Evolutionary conservation across 768 basidiomycete species (phyloP).

Genomic region (Lactifluus hygrophoroides): DNA sequence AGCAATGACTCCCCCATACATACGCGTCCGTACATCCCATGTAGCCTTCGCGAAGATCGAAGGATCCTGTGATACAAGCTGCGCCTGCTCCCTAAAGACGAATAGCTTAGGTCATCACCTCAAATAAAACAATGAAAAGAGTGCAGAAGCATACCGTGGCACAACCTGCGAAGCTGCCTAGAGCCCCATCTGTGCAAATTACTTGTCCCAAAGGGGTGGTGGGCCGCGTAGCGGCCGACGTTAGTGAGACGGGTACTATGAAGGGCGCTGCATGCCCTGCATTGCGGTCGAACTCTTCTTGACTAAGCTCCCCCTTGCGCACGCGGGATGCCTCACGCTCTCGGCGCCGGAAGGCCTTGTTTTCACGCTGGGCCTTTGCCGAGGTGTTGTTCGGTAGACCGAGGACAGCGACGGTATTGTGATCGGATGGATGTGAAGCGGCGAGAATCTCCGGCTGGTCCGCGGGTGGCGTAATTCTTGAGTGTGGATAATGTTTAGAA

Average conservation of each 20-base stretch:
- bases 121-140: neutral
- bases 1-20: too few species aligned
- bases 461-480: slow-evolving; percentile 27
- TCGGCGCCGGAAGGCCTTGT: slow-evolving; percentile 7
- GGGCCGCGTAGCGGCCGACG: neutral
- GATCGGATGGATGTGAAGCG: slow-evolving; percentile 50
- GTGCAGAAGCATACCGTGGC: neutral
- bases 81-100: neutral
- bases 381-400: slow-evolving; percentile 4
- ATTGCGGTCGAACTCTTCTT: slow-evolving; percentile 13
- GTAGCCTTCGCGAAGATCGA: neutral
- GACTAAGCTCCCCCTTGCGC: slow-evolving; percentile 8
- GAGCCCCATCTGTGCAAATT: neutral
- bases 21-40: neutral
- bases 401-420: slow-evolving; percentile 37
- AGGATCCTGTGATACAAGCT: slow-evolving; percentile 6
- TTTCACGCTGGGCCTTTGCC: slow-evolving; percentile 12
- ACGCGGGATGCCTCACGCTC: slow-evolving; percentile 7
- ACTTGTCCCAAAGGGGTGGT: neutral
- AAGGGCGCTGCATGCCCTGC: slow-evolving; percentile 3
- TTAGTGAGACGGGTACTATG: slow-evolving; percentile 8
- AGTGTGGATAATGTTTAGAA: slow-evolving; percentile 19
- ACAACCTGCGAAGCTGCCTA: slow-evolving; percentile 10
- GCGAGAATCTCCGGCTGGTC: slow-evolving; percentile 32
- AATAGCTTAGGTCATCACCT: neutral